These are phyloP conservation scores for Jacaranda mimosifolia DNA, from an alignment of 257 asterid species.

Conservation along the genomic window DNA sequence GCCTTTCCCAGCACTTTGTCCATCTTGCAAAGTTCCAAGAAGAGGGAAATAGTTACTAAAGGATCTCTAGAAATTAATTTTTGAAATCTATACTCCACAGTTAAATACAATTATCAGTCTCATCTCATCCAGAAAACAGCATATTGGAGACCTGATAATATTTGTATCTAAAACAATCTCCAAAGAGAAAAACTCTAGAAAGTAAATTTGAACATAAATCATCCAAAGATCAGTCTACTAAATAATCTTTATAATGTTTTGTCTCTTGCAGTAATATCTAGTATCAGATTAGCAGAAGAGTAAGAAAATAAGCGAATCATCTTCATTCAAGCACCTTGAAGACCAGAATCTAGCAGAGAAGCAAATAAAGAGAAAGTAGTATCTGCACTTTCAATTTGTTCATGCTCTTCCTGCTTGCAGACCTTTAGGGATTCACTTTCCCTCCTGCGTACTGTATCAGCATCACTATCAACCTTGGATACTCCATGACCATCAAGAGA, in stretches of 20 bases:
- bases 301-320: constrained; percentile 13
- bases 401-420: constrained; percentile 84
- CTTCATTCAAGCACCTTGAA: constrained; percentile 69
- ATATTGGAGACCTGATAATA: constrained; percentile 17
- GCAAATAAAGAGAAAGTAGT: constrained; percentile 80
- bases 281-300: constrained; percentile 26
- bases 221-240: constrained; percentile 13
- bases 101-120: constrained; percentile 19
- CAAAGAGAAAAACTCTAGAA: not conserved
- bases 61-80: not conserved
- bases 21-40: constrained; percentile 15
- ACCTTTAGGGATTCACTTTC: constrained; percentile 75
- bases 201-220: constrained; percentile 3
- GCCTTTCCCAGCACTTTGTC: constrained; percentile 21
- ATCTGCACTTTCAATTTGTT: constrained; percentile 62
- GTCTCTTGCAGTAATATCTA: constrained; percentile 25
- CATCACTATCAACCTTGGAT: constrained; percentile 49
- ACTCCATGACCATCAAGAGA: constrained; percentile 53
- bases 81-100: constrained; percentile 2
- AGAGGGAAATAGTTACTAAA: constrained; percentile 10
- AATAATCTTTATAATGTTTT: not conserved
- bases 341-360: constrained; percentile 87
- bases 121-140: constrained; percentile 20
- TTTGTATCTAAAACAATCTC: constrained; percentile 23
- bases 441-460: constrained; percentile 47